Evolutionary conservation across 1,284 basidiomycete species (phyloP).

Genomic region (Gymnopus androsaceus): DNA sequence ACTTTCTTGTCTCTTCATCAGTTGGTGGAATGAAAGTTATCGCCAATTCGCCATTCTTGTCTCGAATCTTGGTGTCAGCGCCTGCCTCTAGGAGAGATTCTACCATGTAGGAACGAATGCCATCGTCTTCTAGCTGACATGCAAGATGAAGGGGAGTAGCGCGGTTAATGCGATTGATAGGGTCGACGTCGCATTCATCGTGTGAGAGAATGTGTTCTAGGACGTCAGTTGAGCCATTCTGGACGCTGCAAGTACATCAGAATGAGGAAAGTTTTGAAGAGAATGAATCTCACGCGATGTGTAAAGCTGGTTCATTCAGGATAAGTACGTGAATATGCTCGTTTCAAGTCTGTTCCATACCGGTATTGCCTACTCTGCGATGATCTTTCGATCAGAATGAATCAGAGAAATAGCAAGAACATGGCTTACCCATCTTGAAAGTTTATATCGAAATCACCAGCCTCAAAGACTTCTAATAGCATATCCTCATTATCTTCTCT

Average conservation of each 20-base stretch:
- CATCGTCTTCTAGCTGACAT: conserved; percentile 61
- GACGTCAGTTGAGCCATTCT: conserved; percentile 61
- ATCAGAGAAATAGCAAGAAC: background rate
- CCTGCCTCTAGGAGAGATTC: conserved; percentile 76
- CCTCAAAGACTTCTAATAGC: conserved; percentile 60
- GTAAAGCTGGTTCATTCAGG: conserved; percentile 55
- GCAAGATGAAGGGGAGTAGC: conserved; percentile 87
- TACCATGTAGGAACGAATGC: conserved; percentile 56
- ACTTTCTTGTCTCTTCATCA: conserved; percentile 44
- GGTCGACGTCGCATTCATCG: conserved; percentile 84
- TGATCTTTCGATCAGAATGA: conserved; percentile 16
- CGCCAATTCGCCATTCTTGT: conserved; percentile 66
- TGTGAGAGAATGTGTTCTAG: conserved; percentile 75
- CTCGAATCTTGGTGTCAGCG: conserved; percentile 70
- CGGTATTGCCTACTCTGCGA: conserved; percentile 73
- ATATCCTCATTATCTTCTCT: conserved; percentile 76
- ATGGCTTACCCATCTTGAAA: conserved; percentile 65
- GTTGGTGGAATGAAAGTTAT: conserved; percentile 57
- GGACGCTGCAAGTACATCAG: conserved; percentile 37
- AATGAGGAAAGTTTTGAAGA: background rate
- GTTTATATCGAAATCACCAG: conserved; percentile 70
- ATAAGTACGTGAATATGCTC: background rate
- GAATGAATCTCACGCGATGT: conserved; percentile 69
- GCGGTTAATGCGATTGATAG: conserved; percentile 70
- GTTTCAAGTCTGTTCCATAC: conserved; percentile 32